Conservation (phyloP, 78 protist species). For the Emiliania huxleyi region DNA sequence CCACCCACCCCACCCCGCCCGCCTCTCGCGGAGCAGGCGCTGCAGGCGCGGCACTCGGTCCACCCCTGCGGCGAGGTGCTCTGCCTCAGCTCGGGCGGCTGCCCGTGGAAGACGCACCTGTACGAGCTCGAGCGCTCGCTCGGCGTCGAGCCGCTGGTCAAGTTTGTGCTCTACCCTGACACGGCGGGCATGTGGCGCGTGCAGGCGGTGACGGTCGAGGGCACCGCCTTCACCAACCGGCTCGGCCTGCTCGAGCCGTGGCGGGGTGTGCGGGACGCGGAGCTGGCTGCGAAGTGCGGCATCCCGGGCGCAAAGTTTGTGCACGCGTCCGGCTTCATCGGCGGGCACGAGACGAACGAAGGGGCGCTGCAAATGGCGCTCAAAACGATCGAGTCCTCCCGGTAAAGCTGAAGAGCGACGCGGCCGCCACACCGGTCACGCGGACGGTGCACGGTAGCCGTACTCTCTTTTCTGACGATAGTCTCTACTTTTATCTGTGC, state of each 20-base stretch:
- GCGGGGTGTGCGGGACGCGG: conserved; percentile 83
- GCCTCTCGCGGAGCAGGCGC: too few species aligned
- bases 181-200: conserved; percentile 64
- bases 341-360: conserved; percentile 81
- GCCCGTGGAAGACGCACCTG: conserved; percentile 85
- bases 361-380: conserved; percentile 76
- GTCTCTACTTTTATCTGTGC: too few species aligned
- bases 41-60: conserved; percentile 5
- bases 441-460: too few species aligned
- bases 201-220: conserved; percentile 52
- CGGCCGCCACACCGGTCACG: too few species aligned
- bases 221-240: conserved; percentile 26
- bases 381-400: too few species aligned
- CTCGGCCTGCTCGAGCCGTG: conserved; percentile 67
- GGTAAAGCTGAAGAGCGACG: too few species aligned
- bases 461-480: too few species aligned
- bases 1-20: too few species aligned
- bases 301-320: conserved; percentile 55
- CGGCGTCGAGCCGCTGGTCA: neutral
- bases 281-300: conserved; percentile 35
- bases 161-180: conserved; percentile 70
- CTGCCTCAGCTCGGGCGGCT: neutral
- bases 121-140: conserved; percentile 61
- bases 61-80: conserved; percentile 54
- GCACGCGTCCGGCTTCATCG: conserved; percentile 86